Percentiles rank a stretch among this genome's conserved stretches.
These are phyloP conservation scores for Amborella trichopoda DNA, from an alignment of 164 flowering plant species.

Conservation along the genomic window DNA sequence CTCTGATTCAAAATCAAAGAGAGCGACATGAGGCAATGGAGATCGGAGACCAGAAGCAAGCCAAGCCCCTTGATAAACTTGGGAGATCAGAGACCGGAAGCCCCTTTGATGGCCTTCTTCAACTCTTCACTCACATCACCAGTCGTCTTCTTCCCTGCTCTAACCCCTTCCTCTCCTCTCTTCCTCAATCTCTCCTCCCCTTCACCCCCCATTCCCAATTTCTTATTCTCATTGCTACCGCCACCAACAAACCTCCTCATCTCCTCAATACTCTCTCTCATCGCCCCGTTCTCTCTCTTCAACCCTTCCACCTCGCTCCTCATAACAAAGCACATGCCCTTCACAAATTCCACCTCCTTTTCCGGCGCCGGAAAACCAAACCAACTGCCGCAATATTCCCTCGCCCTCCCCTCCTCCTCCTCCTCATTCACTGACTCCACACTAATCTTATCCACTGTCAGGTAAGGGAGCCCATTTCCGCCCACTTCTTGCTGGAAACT, in stretches of 20 bases:
- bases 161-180: constrained; percentile 22
- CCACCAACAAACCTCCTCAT: constrained; percentile 6
- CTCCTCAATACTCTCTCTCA: constrained; percentile 40
- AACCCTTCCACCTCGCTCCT: constrained; percentile 55
- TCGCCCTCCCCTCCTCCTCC: constrained; percentile 15
- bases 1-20: too few species aligned
- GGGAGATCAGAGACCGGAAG: constrained; percentile 36
- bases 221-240: constrained; percentile 8
- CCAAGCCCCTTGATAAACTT: too few species aligned
- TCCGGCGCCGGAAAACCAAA: too few species aligned
- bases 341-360: constrained; percentile 38
- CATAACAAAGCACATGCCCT: constrained; percentile 61
- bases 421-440: constrained; percentile 47
- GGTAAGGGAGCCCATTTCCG: constrained; percentile 31
- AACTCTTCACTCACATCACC: constrained; percentile 53
- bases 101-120: constrained; percentile 71
- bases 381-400: too few species aligned
- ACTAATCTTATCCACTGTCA: constrained; percentile 60
- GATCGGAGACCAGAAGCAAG: too few species aligned
- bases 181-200: constrained; percentile 19
- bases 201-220: constrained; percentile 40
- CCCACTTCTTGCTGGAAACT: constrained; percentile 1
- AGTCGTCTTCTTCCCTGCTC: constrained; percentile 1
- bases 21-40: too few species aligned
- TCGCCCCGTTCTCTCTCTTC: constrained; percentile 43